A percentile compares a stretch with the other conserved stretches of the same genome.
Conservation (phyloP, 441 rosid genomes). For the Adansonia rubrostipa region DNA sequence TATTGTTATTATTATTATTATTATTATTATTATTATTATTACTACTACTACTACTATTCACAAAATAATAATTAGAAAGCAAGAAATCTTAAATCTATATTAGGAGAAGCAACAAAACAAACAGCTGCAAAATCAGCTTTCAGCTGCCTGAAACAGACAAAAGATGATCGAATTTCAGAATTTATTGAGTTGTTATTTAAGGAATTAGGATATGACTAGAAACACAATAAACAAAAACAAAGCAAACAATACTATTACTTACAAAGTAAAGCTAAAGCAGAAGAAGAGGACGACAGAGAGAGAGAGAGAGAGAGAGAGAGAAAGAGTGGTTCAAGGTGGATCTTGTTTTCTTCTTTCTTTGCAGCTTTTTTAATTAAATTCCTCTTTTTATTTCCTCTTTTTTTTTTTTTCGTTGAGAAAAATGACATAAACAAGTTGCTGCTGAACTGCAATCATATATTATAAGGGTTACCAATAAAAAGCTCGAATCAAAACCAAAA, state of each 20-base stretch:
- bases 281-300: constrained; percentile 2
- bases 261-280: not conserved
- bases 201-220: not conserved
- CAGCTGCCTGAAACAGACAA: not conserved
- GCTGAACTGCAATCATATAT: too few species aligned
- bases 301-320: constrained; percentile 30
- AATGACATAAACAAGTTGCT: too few species aligned
- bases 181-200: not conserved
- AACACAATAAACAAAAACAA: not conserved
- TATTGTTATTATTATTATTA: too few species aligned
- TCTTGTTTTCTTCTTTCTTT: constrained; percentile 55
- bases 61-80: not conserved
- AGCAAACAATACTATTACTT: not conserved
- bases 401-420: too few species aligned
- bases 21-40: too few species aligned
- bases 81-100: not conserved
- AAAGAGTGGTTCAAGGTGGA: constrained; percentile 80
- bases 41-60: too few species aligned
- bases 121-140: not conserved
- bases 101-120: not conserved
- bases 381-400: not conserved
- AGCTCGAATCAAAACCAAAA: too few species aligned
- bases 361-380: constrained; percentile 41
- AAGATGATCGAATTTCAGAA: not conserved
- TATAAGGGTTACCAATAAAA: too few species aligned